A percentile compares a stretch with the other conserved stretches of the same genome.
These are phyloP conservation scores for Dactylellina haptotyla DNA, from an alignment of 2,329 filamentous ascomycete genomes.

Conservation along the genomic window DNA sequence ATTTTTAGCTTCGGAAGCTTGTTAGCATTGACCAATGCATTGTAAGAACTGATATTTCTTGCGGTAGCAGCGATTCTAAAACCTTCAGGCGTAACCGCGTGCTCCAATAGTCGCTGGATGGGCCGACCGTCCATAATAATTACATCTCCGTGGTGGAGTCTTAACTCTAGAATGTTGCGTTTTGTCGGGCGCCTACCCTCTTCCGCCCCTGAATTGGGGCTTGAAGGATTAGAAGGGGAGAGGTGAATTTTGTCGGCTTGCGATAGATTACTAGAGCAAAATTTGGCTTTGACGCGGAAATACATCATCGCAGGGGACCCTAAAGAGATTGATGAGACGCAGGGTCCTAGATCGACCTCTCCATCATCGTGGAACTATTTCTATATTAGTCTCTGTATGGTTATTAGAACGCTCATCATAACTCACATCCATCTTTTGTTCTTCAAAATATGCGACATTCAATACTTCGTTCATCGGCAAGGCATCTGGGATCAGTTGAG, in stretches of 20 bases:
- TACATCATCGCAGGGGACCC: slow-evolving; percentile 70
- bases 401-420: background rate
- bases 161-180: slow-evolving; percentile 61
- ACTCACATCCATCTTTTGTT: slow-evolving; percentile 68
- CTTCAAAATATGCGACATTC: slow-evolving; percentile 71
- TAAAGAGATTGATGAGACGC: slow-evolving; percentile 71
- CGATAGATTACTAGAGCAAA: slow-evolving; percentile 59
- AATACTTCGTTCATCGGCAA: slow-evolving; percentile 72
- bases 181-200: slow-evolving; percentile 59
- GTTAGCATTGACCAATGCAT: slow-evolving; percentile 4
- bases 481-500: slow-evolving; percentile 56
- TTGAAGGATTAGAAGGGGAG: slow-evolving; percentile 59
- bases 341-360: slow-evolving; percentile 71
- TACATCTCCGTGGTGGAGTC: slow-evolving; percentile 72
- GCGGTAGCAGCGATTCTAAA: slow-evolving; percentile 58
- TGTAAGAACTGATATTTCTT: slow-evolving; percentile 54
- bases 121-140: slow-evolving; percentile 58
- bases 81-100: slow-evolving; percentile 56
- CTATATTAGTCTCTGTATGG: background rate
- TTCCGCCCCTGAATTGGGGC: slow-evolving; percentile 58
- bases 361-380: slow-evolving; percentile 74
- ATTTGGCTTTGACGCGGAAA: slow-evolving; percentile 68
- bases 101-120: slow-evolving; percentile 71
- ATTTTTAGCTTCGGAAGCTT: background rate
- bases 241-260: slow-evolving; percentile 29